Conservation (phyloP, 2,329 filamentous ascomycete genomes). For the Beauveria varroae region DNA sequence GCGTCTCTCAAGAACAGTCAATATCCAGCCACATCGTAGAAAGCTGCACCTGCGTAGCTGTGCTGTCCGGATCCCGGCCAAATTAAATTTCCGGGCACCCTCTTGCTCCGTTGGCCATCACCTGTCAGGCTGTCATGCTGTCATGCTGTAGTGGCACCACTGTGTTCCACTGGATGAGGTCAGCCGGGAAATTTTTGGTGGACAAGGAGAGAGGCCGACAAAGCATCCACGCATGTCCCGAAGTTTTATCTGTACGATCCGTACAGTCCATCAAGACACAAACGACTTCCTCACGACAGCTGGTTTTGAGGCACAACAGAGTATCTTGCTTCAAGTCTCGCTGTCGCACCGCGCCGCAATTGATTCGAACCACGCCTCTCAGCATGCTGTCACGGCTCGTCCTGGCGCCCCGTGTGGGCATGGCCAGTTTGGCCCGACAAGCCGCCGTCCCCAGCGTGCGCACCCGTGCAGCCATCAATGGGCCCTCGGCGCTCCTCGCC, state of each 20-base stretch:
- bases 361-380: slow-evolving; percentile 3
- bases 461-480: slow-evolving; percentile 3
- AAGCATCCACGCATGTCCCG: neutral
- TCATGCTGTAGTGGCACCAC: neutral
- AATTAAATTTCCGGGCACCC: slow-evolving; percentile 1
- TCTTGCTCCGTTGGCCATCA: too few relatives aligned
- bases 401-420: slow-evolving; percentile 11
- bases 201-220: slow-evolving; percentile 1
- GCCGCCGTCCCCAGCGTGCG: slow-evolving; percentile 11
- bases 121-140: too few relatives aligned
- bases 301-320: neutral
- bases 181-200: slow-evolving; percentile 13
- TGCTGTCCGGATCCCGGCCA: neutral
- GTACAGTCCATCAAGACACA: neutral
- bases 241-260: neutral
- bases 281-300: neutral
- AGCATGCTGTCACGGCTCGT: slow-evolving; percentile 17
- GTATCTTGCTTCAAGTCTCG: neutral
- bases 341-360: neutral
- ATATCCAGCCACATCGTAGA: too few relatives aligned
- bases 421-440: slow-evolving; percentile 16
- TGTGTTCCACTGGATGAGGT: slow-evolving; percentile 9
- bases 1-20: too few relatives aligned
- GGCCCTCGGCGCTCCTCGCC: slow-evolving; percentile 12
- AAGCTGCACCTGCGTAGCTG: too few relatives aligned